Evolutionary conservation across 2,329 filamentous ascomycete genomes (phyloP).

Genomic region (Claviceps sp.): DNA sequence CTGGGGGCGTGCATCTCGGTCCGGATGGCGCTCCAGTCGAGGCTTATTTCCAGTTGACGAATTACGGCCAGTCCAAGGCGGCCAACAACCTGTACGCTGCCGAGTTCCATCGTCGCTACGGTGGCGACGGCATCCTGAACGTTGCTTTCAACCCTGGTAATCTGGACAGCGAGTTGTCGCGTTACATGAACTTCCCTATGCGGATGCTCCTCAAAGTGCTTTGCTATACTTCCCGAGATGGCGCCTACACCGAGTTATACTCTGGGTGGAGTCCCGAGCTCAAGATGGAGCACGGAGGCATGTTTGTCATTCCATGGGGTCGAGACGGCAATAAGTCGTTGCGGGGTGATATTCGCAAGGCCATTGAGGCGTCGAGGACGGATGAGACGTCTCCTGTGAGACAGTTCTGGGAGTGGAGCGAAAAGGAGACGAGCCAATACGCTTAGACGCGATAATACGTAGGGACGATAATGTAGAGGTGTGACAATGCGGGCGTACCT

Average conservation of each 20-base stretch:
- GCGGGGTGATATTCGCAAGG: constrained; percentile 1
- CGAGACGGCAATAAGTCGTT: constrained; percentile 1
- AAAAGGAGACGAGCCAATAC: constrained; percentile 3
- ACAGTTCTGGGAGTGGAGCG: constrained; percentile 5
- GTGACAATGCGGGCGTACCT: no score
- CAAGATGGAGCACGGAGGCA: constrained; percentile 15
- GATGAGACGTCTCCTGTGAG: constrained; percentile 1
- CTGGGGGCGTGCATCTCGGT: constrained; percentile 11
- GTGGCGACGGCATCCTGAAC: constrained; percentile 16
- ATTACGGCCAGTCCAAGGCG: constrained; percentile 16
- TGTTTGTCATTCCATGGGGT: constrained; percentile 6
- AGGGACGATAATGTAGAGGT: background rate
- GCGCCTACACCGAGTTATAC: constrained; percentile 35
- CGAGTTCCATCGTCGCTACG: constrained; percentile 17
- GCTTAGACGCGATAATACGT: background rate
- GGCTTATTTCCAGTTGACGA: background rate
- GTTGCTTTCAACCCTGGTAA: constrained; percentile 27
- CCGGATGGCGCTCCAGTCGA: background rate
- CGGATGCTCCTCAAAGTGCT: constrained; percentile 9
- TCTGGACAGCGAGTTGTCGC: constrained; percentile 23
- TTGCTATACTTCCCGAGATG: constrained; percentile 18
- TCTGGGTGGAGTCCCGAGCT: constrained; percentile 31
- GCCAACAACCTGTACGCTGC: constrained; percentile 19
- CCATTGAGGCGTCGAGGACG: constrained; percentile 2
- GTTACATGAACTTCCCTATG: constrained; percentile 11